Conservation (phyloP, 2,329 filamentous ascomycete species). For the Anthostomella pinea region DNA sequence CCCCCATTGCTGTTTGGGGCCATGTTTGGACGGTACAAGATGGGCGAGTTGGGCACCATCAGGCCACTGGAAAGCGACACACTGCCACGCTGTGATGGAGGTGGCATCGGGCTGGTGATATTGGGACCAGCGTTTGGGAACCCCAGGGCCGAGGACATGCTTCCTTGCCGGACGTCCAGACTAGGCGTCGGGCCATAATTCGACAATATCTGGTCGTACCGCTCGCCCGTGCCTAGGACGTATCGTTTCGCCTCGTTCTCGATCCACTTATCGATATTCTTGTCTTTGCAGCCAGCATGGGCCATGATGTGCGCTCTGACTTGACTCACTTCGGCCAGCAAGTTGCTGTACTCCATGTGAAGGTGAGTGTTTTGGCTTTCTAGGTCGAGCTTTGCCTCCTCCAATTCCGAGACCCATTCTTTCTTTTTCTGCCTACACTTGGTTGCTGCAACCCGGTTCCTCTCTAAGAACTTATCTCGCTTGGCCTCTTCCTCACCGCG, state of each 20-base stretch:
- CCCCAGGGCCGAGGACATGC: conserved; percentile 16
- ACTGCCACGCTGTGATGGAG: conserved; percentile 10
- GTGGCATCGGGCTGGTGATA: conserved; percentile 10
- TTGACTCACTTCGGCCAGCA: conserved; percentile 43
- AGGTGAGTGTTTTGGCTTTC: conserved; percentile 44
- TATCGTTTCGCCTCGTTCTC: conserved; percentile 50
- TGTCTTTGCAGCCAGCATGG: conserved; percentile 51
- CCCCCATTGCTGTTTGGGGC: conserved; percentile 6
- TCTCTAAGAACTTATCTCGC: conserved; percentile 60
- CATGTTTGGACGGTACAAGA: conserved; percentile 15
- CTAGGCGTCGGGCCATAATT: conserved; percentile 11
- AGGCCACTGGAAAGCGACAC: conserved; percentile 11
- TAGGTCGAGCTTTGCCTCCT: conserved; percentile 42
- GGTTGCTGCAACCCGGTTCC: conserved; percentile 69
- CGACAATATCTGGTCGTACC: conserved; percentile 29
- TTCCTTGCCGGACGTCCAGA: conserved; percentile 10
- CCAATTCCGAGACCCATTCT: conserved; percentile 48
- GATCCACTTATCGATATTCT: conserved; percentile 53
- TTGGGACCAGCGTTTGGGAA: conserved; percentile 13
- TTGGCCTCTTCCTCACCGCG: conserved; percentile 38
- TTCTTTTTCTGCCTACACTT: conserved; percentile 71
- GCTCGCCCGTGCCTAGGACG: conserved; percentile 36
- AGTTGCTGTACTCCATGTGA: conserved; percentile 40
- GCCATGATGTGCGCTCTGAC: conserved; percentile 52
- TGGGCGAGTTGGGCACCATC: conserved; percentile 15